Conservation (phyloP, 495 filamentous ascomycete species). For the Penicillium malachiteum region DNA sequence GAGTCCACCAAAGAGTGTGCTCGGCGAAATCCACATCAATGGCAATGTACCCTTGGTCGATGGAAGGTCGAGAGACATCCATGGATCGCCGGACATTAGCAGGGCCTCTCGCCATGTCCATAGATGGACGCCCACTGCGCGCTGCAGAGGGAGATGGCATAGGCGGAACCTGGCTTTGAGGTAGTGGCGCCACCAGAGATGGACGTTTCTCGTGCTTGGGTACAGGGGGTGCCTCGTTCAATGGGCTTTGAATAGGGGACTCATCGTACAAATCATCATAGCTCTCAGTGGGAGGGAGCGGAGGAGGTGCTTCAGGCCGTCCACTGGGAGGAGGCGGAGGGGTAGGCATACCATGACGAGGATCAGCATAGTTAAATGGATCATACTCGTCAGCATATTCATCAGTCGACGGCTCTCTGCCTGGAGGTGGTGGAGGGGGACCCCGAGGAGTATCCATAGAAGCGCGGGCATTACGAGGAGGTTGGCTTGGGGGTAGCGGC, state of each 20-base stretch:
- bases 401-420: slow-evolving; percentile 39
- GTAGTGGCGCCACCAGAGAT: slow-evolving; percentile 32
- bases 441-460: slow-evolving; percentile 72
- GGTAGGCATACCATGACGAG: slow-evolving; percentile 39
- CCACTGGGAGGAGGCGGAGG: slow-evolving; percentile 17
- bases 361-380: slow-evolving; percentile 64
- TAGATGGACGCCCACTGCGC: slow-evolving; percentile 58
- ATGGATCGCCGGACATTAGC: slow-evolving; percentile 64
- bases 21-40: slow-evolving; percentile 77
- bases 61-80: slow-evolving; percentile 63
- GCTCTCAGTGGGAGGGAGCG: slow-evolving; percentile 32
- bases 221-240: slow-evolving; percentile 41
- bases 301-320: slow-evolving; percentile 32
- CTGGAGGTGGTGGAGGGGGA: slow-evolving; percentile 56
- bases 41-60: slow-evolving; percentile 80
- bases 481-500: slow-evolving; percentile 52
- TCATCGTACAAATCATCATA: slow-evolving; percentile 55
- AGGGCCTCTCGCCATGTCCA: slow-evolving; percentile 60
- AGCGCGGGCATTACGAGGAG: slow-evolving; percentile 45
- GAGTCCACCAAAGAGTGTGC: slow-evolving; percentile 78
- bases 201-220: slow-evolving; percentile 37
- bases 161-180: slow-evolving; percentile 35
- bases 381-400: slow-evolving; percentile 66
- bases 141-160: slow-evolving; percentile 46
- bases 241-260: slow-evolving; percentile 47